These are phyloP conservation scores for Candida freyschussii DNA, from an alignment of 1,139 yeast species.

Conservation along the genomic window DNA sequence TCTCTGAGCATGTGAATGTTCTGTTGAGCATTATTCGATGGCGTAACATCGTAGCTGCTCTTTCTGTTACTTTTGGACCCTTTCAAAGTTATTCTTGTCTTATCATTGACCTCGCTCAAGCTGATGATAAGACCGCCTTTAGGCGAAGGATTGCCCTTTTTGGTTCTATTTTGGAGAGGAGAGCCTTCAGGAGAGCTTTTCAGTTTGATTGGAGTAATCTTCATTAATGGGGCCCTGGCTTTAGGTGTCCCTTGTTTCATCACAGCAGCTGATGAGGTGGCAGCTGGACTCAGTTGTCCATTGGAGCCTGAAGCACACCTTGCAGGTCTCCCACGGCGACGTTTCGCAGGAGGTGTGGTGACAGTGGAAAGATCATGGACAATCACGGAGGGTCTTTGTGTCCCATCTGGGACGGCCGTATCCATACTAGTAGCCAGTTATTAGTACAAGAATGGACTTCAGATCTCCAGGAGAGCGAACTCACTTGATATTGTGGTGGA, in stretches of 20 bases:
- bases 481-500: too few species aligned
- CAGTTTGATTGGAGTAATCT: conserved; percentile 20
- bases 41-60: conserved; percentile 5
- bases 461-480: too few species aligned
- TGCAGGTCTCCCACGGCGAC: conserved; percentile 27
- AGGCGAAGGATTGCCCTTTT: conserved; percentile 20
- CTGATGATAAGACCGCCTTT: conserved; percentile 24
- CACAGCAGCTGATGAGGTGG: conserved; percentile 24
- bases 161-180: conserved; percentile 13
- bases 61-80: conserved; percentile 3
- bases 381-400: too few species aligned
- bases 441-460: too few species aligned
- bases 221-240: conserved; percentile 24
- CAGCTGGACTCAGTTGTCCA: conserved; percentile 21
- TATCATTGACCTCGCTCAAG: conserved; percentile 5
- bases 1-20: conserved; percentile 18
- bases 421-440: too few species aligned
- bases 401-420: too few species aligned
- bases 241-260: conserved; percentile 26
- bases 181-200: conserved; percentile 8
- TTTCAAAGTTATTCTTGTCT: conserved; percentile 1
- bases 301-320: conserved; percentile 10
- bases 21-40: conserved; percentile 16
- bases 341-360: conserved; percentile 22
- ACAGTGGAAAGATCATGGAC: neutral